Evolutionary conservation across 2,329 filamentous ascomycete species (phyloP), one percentile per base, ranked within the genome.

Genomic region (Xylariales sp.): DNA sequence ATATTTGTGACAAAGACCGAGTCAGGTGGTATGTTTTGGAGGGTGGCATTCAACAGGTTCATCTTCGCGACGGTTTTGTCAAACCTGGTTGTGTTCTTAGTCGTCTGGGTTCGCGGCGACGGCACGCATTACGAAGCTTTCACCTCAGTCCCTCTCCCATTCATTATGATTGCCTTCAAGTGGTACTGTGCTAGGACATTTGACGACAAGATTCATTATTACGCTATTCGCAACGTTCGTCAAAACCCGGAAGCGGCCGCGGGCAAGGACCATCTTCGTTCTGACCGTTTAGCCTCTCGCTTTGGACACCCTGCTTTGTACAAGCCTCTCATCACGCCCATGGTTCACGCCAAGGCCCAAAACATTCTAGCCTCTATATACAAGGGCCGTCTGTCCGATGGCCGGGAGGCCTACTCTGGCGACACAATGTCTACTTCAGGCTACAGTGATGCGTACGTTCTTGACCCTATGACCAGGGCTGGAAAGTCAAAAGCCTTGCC

Each of bases 1-100:
- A 85, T 96, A 47, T 97, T 96, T 56, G 78, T 95, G 47, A 98
- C 93, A 32, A 98, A 97, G 69, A 95, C 85, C 19, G 93, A 98
- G 57, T 96, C 90, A 0, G 93, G 90, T 7, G 93, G 93, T 35
- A 78, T 85, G 58, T 95, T 88, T 57, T 98, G 93, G 93, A 81
- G 88, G 14, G 78, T 90, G 1, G 61, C 97, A 6, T 94, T 88
- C 72, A 98, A 98, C 61, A 85, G 93, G n/a, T 73, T 96, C 59
- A 67, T 97, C 17, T 91, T 96, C 51, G 87, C 81, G 19, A 73
- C 80, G 1, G 77, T 95, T 19, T 67, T 98, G 7, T 77, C 87
- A 24, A 89, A 95, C 50, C 58, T 88, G 8, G 74, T 96, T 39
- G 79, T 89, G 18, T 87, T 86, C 37, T 68, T 95, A 19, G 76